Conservation (phyloP, 2,329 filamentous ascomycete species). For the Fusarium sp. region DNA sequence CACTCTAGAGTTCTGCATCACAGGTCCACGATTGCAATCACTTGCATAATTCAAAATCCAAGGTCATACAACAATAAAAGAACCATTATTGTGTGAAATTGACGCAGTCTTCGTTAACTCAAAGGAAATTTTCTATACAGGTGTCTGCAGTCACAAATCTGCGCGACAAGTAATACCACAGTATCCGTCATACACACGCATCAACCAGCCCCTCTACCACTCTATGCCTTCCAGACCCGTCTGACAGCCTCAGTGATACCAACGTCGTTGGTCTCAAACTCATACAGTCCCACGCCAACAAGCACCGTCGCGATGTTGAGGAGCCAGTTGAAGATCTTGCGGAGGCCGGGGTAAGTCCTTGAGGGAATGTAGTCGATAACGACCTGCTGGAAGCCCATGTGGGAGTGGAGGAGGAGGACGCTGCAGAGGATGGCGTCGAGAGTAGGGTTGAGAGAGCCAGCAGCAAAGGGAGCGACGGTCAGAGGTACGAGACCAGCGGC, state of each 20-base stretch:
- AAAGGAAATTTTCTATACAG: constrained; percentile 50
- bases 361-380: constrained; percentile 93
- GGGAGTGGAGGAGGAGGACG: constrained; percentile 89
- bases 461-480: constrained; percentile 91
- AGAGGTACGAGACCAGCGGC: constrained; percentile 87
- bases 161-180: constrained; percentile 42
- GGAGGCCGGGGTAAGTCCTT: constrained; percentile 76
- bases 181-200: constrained; percentile 27
- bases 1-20: background rate
- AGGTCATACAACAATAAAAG: background rate
- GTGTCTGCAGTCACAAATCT: constrained; percentile 46
- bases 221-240: constrained; percentile 88
- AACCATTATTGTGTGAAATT: constrained; percentile 27
- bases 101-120: constrained; percentile 40
- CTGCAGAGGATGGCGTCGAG: constrained; percentile 89
- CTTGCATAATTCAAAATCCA: no score
- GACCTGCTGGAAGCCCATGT: constrained; percentile 93
- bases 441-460: constrained; percentile 90
- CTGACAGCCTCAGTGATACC: constrained; percentile 91
- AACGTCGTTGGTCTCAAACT: constrained; percentile 99
- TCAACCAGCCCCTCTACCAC: constrained; percentile 1
- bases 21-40: background rate
- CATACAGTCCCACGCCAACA: constrained; percentile 91
- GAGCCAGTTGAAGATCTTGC: constrained; percentile 80
- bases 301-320: constrained; percentile 84